A percentile compares a stretch with the other conserved stretches of the same genome.
phyloP scores from a whole-genome alignment of 2,329 filamentous ascomycete species.

The Thielaviopsis musarum region DNA sequence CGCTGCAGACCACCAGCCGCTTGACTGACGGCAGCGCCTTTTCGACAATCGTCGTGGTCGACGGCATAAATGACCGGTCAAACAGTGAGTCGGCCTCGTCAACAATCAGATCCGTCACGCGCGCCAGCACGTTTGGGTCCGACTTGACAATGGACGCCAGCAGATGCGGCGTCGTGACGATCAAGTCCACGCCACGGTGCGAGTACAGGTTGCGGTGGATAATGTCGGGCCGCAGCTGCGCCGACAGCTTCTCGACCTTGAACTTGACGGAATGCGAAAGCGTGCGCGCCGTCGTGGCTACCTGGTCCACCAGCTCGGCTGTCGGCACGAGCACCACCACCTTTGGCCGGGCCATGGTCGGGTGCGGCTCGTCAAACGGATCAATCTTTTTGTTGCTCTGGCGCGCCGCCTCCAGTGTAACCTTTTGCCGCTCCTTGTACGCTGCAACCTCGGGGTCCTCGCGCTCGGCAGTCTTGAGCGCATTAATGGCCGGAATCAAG shows the following conservation, averaged over 20 bases:
- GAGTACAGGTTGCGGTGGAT: slow-evolving; percentile 78
- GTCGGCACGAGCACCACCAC: slow-evolving; percentile 83
- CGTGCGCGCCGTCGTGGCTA: slow-evolving; percentile 62
- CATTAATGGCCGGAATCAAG: slow-evolving; percentile 67
- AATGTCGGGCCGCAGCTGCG: slow-evolving; percentile 55
- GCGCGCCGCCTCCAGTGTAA: slow-evolving; percentile 40
- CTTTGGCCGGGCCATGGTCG: slow-evolving; percentile 60
- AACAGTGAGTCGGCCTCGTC: slow-evolving; percentile 95
- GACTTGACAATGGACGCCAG: slow-evolving; percentile 74
- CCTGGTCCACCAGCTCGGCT: slow-evolving; percentile 78
- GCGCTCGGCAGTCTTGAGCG: slow-evolving; percentile 60
- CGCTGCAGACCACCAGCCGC: slow-evolving; percentile 83
- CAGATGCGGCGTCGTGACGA: slow-evolving; percentile 79
- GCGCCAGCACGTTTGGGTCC: slow-evolving; percentile 84
- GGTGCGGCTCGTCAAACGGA: slow-evolving; percentile 54
- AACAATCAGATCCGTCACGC: slow-evolving; percentile 72
- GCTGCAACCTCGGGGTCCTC: slow-evolving; percentile 40
- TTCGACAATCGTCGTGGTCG: slow-evolving; percentile 70
- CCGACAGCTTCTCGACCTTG: slow-evolving; percentile 67
- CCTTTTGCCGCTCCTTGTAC: slow-evolving; percentile 37
- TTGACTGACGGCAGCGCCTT: slow-evolving; percentile 64
- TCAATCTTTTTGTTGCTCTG: slow-evolving; percentile 37
- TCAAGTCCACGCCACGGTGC: slow-evolving; percentile 62
- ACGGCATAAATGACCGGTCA: slow-evolving; percentile 78
- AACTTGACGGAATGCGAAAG: slow-evolving; percentile 79